Base-by-base conservation (phyloP, 306 rosid species). In the Astragalus membranaceus region DNA sequence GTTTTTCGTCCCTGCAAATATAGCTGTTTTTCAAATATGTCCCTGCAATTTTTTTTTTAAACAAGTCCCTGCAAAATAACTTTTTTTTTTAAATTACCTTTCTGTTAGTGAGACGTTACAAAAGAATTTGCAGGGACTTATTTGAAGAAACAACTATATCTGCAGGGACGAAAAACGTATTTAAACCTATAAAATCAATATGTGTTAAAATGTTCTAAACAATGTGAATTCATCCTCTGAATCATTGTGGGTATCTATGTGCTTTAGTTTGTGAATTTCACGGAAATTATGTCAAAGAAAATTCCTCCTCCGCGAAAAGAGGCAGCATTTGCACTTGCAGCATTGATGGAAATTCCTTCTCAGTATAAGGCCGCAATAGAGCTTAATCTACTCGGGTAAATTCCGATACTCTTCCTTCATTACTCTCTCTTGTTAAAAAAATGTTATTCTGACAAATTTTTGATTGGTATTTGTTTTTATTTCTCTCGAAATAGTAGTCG, bases 301-400 rank as follows among this genome's bases (percentile, higher is more conserved):
- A 76, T 80, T 35, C 67, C 88, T 75, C 77, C 73, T 49, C 67
- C 83, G 8, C 85, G 95, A 39, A 94, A 88, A 80, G 97, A 94
- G 80, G 85, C 99, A 10, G 96, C 92, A 59, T 94, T 94, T 79
- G 99, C 99, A 76, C 92, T 94, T 67, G 49, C 91, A 23, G 96
- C 99, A 32, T 78, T 94, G 83, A 94, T 94, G 99, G 99, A 94
- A 79, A 91, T 94, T 81, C 99, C 99, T 60, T 73, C 96, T 42
- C 99, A 94, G 77, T 94, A 94, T 67, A 91, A 94, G 73, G 99
- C 97, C 46, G 87, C 97, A 6, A 76, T 94, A 75, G 99, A 94
- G 78, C 88, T 81, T 67, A 81, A 75, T 70, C 29, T 91, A 54
- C 74, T 94, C 14, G 99, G 99, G 99, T 94, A 84, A 64, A 60